Conservation (phyloP, 2,329 filamentous ascomycete genomes). For the Phyllosticta citrichinensis region DNA sequence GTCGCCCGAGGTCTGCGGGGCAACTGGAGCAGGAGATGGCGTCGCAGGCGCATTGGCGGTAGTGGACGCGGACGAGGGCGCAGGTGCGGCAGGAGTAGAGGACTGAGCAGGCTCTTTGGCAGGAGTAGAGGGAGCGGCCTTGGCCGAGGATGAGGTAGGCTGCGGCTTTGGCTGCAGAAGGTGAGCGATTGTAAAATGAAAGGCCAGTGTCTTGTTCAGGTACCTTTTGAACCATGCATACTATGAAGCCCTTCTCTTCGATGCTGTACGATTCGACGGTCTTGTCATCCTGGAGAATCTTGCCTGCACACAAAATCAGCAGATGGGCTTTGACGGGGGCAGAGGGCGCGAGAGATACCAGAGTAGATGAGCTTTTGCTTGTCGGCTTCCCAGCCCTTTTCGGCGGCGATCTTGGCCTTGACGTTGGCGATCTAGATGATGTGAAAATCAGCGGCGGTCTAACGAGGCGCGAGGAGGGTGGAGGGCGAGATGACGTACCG, state of each 20-base stretch:
- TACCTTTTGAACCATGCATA: slow-evolving; percentile 98
- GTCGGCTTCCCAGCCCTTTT: slow-evolving; percentile 90
- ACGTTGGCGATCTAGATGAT: slow-evolving; percentile 64
- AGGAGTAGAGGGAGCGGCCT: slow-evolving; percentile 50
- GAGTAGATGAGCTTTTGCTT: slow-evolving; percentile 97
- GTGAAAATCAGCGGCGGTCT: slow-evolving; percentile 13
- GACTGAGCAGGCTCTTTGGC: slow-evolving; percentile 37
- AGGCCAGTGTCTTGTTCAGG: not conserved
- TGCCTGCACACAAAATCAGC: slow-evolving; percentile 50
- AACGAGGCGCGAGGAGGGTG: slow-evolving; percentile 12
- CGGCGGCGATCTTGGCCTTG: slow-evolving; percentile 83
- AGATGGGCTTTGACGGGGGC: too few relatives aligned
- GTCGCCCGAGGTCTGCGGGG: slow-evolving; percentile 31
- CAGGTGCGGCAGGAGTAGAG: slow-evolving; percentile 47
- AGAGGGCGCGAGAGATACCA: slow-evolving; percentile 43
- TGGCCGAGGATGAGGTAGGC: slow-evolving; percentile 37
- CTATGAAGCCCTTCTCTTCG: slow-evolving; percentile 98
- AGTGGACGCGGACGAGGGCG: slow-evolving; percentile 36
- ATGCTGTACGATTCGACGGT: slow-evolving; percentile 96
- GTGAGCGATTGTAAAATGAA: slow-evolving; percentile 14
- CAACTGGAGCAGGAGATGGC: slow-evolving; percentile 38
- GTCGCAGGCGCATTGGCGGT: slow-evolving; percentile 41
- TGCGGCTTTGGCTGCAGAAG: slow-evolving; percentile 57
- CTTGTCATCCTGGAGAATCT: slow-evolving; percentile 96
- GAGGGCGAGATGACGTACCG: slow-evolving; percentile 45